Base-by-base conservation (phyloP, 1,284 basidiomycete genomes). In the Ustilago trichophora region DNA sequence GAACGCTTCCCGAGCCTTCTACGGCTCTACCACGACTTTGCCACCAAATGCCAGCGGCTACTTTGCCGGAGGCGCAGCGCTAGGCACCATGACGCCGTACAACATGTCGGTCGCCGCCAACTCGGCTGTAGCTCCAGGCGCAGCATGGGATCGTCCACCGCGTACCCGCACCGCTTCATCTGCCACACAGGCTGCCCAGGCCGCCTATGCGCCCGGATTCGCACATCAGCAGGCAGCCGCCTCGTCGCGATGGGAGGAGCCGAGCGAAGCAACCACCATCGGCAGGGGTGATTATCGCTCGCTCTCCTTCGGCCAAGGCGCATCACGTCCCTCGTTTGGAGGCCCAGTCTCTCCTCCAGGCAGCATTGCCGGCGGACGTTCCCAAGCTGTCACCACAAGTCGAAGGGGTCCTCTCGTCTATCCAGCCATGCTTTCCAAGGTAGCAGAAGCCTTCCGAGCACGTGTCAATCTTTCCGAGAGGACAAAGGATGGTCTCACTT, bases 401-500 rank as follows among this genome's bases (percentile, higher is more conserved):
- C 70, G 73, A 21, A 45, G 64, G n/a, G 73, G 71, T 6, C 73
- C 71, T 11, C 45, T 91, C 37, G 89, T 98, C 43, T 96, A 98
- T 83, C 94, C 96, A 7, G 95, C 96, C 2, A 85, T 98, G 16
- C 87, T 98, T 6, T 98, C 94, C 25, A 89, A 89, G 47, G 93
- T 99, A 10, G 93, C 95, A 1, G 91, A 92, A 64, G 92, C 93
- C 3, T 97, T 99, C 85, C 89, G 89, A 52, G 87, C 90, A 59
- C 88, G 92, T 38, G 88, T 98, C 76, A 79, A 85, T 9, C 84
- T 93, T 22, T 80, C 86, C 10, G 94, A 98, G 81, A 87, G 90
- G 34, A 84, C 90, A 80, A 98, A 98, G 82, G 93, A 98, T 78
- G 95, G 93, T 0, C 86, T 98, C 70, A 92, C 92, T 5, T 98